Evolutionary conservation across 805 yeast genomes (phyloP).

Genomic region (Jamesozyma gamospora): DNA sequence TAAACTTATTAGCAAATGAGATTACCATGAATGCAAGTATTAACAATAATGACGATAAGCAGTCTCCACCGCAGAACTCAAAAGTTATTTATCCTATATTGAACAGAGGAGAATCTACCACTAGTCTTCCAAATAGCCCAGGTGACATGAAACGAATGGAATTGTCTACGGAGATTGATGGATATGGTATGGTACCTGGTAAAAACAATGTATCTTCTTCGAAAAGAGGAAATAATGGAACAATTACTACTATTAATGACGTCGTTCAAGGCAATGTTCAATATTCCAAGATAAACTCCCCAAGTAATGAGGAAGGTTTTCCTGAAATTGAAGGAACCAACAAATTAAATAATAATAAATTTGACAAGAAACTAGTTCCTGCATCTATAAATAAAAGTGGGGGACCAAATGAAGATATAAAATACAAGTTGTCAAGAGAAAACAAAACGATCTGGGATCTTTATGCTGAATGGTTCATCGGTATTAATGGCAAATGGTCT

Average conservation of each 20-base stretch:
- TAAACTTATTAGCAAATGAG: neutral
- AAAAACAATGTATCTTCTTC: too few relatives aligned
- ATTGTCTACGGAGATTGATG: too few relatives aligned
- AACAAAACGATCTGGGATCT: slow-evolving; percentile 31
- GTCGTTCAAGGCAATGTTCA: neutral
- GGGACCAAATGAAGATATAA: slow-evolving; percentile 24
- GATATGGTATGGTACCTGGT: too few relatives aligned
- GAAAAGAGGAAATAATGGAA: neutral
- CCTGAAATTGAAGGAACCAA: too few relatives aligned
- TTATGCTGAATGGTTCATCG: slow-evolving; percentile 31
- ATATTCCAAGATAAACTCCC: too few relatives aligned
- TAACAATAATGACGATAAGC: neutral
- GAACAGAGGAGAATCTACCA: neutral
- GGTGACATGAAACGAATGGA: neutral
- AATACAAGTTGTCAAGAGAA: slow-evolving; percentile 30
- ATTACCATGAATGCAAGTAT: neutral
- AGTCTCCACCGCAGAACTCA: neutral
- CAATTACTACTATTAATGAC: neutral
- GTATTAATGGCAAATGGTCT: slow-evolving; percentile 27
- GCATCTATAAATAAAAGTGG: neutral
- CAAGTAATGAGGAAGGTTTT: too few relatives aligned
- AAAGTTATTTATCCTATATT: neutral
- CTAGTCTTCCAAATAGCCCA: neutral
- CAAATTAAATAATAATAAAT: too few relatives aligned
- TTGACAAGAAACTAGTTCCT: neutral